Evolutionary conservation across 768 basidiomycete genomes (phyloP).

Genomic region (Pleurotus tuber-regium): DNA sequence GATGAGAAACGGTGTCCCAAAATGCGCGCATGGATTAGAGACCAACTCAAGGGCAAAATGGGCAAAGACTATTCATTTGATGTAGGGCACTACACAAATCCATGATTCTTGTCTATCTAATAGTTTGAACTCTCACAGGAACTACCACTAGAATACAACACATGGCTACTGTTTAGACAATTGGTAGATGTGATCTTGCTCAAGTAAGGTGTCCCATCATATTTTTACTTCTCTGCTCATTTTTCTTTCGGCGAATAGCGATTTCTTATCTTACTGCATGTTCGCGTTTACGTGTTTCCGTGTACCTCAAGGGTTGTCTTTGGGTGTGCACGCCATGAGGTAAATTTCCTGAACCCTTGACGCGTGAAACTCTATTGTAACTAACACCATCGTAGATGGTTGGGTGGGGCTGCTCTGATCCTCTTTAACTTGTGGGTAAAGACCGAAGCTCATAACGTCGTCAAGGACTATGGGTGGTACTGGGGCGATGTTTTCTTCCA

Average conservation of each 20-base stretch:
- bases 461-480: conserved; percentile 97
- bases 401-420: conserved; percentile 81
- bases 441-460: conserved; percentile 94
- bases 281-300: conserved; percentile 94
- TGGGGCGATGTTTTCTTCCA: conserved; percentile 95
- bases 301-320: conserved; percentile 74
- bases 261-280: conserved; percentile 92
- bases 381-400: conserved; percentile 59
- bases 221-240: not conserved
- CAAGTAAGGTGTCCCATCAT: conserved; percentile 61
- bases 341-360: conserved; percentile 22
- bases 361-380: not conserved
- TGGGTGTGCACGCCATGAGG: conserved; percentile 76
- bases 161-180: conserved; percentile 95
- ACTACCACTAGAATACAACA: conserved; percentile 90
- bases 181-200: conserved; percentile 94
- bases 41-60: conserved; percentile 90
- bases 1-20: conserved; percentile 63
- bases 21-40: conserved; percentile 79
- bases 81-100: conserved; percentile 41
- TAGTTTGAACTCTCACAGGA: conserved; percentile 44
- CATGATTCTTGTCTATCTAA: conserved; percentile 6
- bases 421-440: conserved; percentile 99
- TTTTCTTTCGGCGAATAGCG: conserved; percentile 44
- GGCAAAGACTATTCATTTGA: conserved; percentile 93